These are phyloP conservation scores for Erodium chrysanthum DNA, from an alignment of 441 rosid species.

Conservation along the genomic window DNA sequence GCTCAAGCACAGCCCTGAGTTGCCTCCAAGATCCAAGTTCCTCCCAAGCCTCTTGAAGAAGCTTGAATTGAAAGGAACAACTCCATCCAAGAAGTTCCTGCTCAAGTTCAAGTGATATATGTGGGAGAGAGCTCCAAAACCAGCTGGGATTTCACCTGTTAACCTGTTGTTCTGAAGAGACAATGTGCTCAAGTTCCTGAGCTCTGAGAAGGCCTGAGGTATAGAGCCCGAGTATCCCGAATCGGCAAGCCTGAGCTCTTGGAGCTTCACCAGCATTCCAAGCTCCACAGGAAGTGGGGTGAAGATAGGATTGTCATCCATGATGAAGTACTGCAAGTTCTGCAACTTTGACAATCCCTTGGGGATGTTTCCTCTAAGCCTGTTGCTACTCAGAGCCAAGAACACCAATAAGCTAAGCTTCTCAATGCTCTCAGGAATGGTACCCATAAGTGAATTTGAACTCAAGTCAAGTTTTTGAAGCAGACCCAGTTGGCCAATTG, in stretches of 20 bases:
- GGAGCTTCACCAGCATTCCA: conserved; percentile 44
- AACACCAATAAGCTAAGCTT: conserved; percentile 46
- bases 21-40: conserved; percentile 73
- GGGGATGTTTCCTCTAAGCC: conserved; percentile 48
- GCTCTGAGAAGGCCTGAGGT: conserved; percentile 46
- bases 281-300: conserved; percentile 46
- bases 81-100: conserved; percentile 51
- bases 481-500: conserved; percentile 49
- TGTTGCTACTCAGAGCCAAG: conserved; percentile 68
- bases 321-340: conserved; percentile 60
- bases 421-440: conserved; percentile 44
- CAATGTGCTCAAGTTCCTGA: conserved; percentile 55
- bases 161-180: conserved; percentile 69
- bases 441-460: conserved; percentile 52
- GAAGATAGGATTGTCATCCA: conserved; percentile 76
- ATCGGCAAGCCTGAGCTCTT: conserved; percentile 68
- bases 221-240: conserved; percentile 60
- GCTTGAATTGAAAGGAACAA: conserved; percentile 56
- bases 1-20: conserved; percentile 62
- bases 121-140: conserved; percentile 39
- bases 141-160: conserved; percentile 56
- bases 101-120: conserved; percentile 75
- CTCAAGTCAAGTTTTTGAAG: conserved; percentile 88
- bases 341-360: conserved; percentile 45
- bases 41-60: conserved; percentile 53